Base-by-base conservation (phyloP, 2,329 filamentous ascomycete genomes). In the Sclerotiophoma versabilis region DNA sequence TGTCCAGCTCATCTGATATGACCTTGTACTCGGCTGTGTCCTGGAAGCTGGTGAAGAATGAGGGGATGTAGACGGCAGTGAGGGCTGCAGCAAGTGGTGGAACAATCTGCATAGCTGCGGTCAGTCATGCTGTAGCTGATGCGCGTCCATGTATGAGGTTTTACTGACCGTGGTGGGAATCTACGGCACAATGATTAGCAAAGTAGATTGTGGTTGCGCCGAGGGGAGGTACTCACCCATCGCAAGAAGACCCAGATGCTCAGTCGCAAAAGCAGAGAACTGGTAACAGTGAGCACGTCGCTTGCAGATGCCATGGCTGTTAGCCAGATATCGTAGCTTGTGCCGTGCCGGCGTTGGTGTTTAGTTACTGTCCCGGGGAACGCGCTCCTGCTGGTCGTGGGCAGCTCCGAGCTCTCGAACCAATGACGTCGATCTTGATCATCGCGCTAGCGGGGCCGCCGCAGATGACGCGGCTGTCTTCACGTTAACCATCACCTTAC, bases 31-130 rank as follows among this genome's bases (percentile, higher is more conserved):
- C 78, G 6, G 85, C 79, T 51, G 84, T 83, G 14, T 80, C 79
- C 22, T 83, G 73, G 68, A 84, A 86, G 62, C 81, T 84, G 11
- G 79, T 76, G 44, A 89, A 71, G 73, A 89, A 90, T 0, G 86
- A 80, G 0, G 87, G 82, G 0, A 87, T 69, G 63, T 91, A 91
- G 52, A 91, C 74, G 20, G 84, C 86, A 56, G 89, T 86, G 2
- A 89, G 76, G 0, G 87, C 81, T 51, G 86, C 85, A 3, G 86
- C 77, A 10, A 82, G 63, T 10, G 73, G 70, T 12, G 79, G 79
- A n/a, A 74, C 72, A 43, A 73, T 68, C 62, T 75, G 30, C 15
- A n/a, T 9, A 27, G n/a, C 25, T 20, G 20, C 5, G 1, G 17
- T 51, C 26, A 45, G 39, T 39, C 9, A 19, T 23, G 12, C 15